Percentiles rank a stretch among this genome's conserved stretches.
Evolutionary conservation across 192 early-diverging fungal genomes (phyloP).

Genomic region (Spizellomyces sp.): DNA sequence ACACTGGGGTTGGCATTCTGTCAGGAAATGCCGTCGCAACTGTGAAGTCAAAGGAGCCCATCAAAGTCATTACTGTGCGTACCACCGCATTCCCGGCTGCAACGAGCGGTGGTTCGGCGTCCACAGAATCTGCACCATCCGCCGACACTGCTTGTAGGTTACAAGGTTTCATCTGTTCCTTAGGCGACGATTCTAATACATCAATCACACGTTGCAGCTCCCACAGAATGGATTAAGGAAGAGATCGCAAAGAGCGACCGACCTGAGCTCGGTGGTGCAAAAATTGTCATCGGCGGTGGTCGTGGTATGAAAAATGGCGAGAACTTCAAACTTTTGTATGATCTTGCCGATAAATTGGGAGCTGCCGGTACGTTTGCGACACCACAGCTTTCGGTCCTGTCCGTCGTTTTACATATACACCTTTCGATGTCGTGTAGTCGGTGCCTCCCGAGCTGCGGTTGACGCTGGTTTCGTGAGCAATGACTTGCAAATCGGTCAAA

Average conservation of each 20-base stretch:
- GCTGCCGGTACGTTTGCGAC: constrained; percentile 69
- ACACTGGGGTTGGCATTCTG: background rate
- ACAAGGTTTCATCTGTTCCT: background rate
- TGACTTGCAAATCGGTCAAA: constrained; percentile 97
- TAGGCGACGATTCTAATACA: background rate
- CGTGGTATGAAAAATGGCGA: constrained; percentile 96
- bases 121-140: constrained; percentile 70
- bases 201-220: constrained; percentile 17
- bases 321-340: constrained; percentile 90
- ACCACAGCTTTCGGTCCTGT: background rate
- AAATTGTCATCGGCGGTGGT: constrained; percentile 90
- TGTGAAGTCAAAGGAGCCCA: constrained; percentile 83
- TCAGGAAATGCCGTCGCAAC: constrained; percentile 94
- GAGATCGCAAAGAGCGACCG: constrained; percentile 93
- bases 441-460: constrained; percentile 96
- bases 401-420: background rate
- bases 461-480: constrained; percentile 97
- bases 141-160: constrained; percentile 52
- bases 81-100: constrained; percentile 84
- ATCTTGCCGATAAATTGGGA: constrained; percentile 91
- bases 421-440: constrained; percentile 58
- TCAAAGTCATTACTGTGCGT: constrained; percentile 91
- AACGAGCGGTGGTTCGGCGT: constrained; percentile 58
- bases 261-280: constrained; percentile 85
- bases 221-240: constrained; percentile 85